Base-by-base conservation (phyloP, 768 basidiomycete genomes). In the Tremella fuciformis region DNA sequence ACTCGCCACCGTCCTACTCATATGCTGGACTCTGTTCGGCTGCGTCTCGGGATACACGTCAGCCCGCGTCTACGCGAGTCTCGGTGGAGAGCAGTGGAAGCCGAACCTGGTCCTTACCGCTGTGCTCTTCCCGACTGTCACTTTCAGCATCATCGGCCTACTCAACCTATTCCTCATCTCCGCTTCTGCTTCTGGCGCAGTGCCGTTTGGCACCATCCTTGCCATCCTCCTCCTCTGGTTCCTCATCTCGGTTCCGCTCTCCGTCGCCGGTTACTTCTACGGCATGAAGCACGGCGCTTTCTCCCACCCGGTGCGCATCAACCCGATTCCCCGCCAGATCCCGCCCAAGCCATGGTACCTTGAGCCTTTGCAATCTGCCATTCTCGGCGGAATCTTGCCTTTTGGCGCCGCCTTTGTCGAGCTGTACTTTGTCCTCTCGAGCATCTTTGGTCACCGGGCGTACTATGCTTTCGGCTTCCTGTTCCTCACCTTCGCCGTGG, bases 321-420 rank as follows among this genome's bases (percentile, higher is more conserved):
- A 94, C 65, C 87, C 85, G 57, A 98, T 97, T 57, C 94, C 94
- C 13, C 84, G 93, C n/a, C 94, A 97, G 75, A 92, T 98, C 55
- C 94, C 94, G 0, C 88, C 89, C 11, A 76, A 81, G 8, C 90
- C 89, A 22, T 88, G 84, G 73, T 93, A 96, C 74, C 84, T 96
- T 48, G 82, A 81, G 46, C 87, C 86, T 63, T 86, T 86, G 86
- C 83, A 84, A 37, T 82, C 91, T 1, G 84, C 85, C 0, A 69
- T 93, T 19, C 83, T 97, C n/a, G 86, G 88, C 53, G 94, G 94
- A 16, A 86, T 96, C 63, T 82, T 97, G 22, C 93, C 92, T 0
- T 97, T 94, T 66, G 91, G 91, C 53, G 93, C 94, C 48, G 91
- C 90, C 2, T 97, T 96, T 69, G 89, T 97, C 61, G 94, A 97